Conservation (phyloP, 2,329 filamentous ascomycete species). For the Sporothrix curviconia region DNA sequence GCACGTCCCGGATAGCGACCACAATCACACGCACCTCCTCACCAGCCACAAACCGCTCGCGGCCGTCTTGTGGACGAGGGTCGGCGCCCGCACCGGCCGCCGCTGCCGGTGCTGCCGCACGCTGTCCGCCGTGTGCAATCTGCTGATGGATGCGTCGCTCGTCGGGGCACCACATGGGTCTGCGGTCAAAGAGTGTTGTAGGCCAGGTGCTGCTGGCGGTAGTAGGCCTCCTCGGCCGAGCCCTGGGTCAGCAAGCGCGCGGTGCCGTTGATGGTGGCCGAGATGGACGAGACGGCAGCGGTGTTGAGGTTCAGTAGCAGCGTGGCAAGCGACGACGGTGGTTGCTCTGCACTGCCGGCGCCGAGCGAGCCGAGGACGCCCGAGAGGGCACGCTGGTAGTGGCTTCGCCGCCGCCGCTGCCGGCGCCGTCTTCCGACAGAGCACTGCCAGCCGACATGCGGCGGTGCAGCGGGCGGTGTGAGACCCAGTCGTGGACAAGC, state of each 20-base stretch:
- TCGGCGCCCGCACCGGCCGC: conserved; percentile 14
- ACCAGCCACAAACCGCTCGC: conserved; percentile 66
- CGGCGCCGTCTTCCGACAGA: conserved; percentile 30
- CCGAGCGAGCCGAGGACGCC: neutral
- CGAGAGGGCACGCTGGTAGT: neutral
- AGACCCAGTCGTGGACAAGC: conserved; percentile 96
- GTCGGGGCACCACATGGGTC: conserved; percentile 33
- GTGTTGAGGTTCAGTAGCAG: conserved; percentile 89
- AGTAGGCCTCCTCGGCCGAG: conserved; percentile 78
- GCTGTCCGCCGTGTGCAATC: conserved; percentile 23
- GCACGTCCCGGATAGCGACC: conserved; percentile 74
- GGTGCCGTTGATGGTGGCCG: conserved; percentile 85
- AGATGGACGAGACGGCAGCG: conserved; percentile 78
- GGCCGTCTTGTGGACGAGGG: conserved; percentile 41
- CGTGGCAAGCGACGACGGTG: conserved; percentile 65
- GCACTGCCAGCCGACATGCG: conserved; percentile 54
- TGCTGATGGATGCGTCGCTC: conserved; percentile 33
- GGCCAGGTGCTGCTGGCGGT: conserved; percentile 73
- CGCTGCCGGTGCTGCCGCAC: conserved; percentile 28
- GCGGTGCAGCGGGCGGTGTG: conserved; percentile 74
- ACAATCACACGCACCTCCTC: conserved; percentile 83
- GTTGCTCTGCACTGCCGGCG: conserved; percentile 51
- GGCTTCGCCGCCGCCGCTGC: neutral
- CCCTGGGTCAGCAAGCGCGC: conserved; percentile 67
- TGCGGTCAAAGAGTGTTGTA: conserved; percentile 82